Evolutionary conservation across 169 alveolate genomes (phyloP), one percentile per base, ranked within the genome.

Genomic region (Cryptosporidium parvum): DNA sequence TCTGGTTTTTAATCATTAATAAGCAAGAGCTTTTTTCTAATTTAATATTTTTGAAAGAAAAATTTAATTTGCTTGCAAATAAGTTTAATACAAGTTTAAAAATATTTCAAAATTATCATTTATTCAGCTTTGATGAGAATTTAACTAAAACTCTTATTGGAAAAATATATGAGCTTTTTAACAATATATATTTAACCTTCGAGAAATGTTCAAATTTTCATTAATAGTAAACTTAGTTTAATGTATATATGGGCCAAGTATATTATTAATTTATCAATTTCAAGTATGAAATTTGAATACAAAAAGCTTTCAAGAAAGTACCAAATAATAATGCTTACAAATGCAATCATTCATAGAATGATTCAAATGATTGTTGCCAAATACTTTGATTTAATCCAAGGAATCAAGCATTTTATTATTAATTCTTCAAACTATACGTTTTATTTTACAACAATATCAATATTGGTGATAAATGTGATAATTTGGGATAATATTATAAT

Each of bases 401-500:
- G 26, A 3, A 16, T 56, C 31, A 29, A 18, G 8, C n/a, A 18
- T 10, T 31, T 56, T 12, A 37, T 73, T 33, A 16, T 33, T 39
- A 39, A 73, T 14, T 73, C 86, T 21, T 73, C 86, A 29, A 73
- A 73, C 26, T 59, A 73, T 56, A 53, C 56, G 26, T 73, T 73
- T 73, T 73, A 53, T 35, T 73, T 58, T 73, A 35, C 52, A 37
- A 37, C 52, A 73, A 7, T 39, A 35, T 58, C 44, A 33, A 7
- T 39, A 0, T 56, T 73, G 31, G 39, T 73, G 12, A 42, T 73
- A 53, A n/a, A n/a, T 37, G 70, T 59, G 14, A 33, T 73, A 3
- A 31, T 73, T 37, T 73, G 86, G 86, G 86, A 73, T 10, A 73
- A 73, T 35, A 62, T 73, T 45, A 6, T 73, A 56, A 73, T 73